These are phyloP conservation scores for Brettanomyces naardenensis DNA, from an alignment of 805 yeast genomes.

Conservation along the genomic window DNA sequence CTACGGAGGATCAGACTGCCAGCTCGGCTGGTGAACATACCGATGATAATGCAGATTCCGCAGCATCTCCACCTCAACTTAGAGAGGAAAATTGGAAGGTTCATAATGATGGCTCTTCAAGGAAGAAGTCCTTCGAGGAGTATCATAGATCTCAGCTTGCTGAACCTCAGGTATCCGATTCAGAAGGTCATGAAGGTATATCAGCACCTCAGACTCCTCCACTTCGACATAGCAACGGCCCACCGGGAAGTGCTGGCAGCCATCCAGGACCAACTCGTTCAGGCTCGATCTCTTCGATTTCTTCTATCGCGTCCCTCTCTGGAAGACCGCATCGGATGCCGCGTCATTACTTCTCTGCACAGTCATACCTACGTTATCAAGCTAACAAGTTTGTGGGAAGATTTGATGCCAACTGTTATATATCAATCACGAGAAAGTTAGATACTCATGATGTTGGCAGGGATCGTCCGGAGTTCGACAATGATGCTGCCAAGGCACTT, in stretches of 20 bases:
- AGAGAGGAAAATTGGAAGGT: constrained; percentile 70
- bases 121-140: constrained; percentile 21
- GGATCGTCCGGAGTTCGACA: constrained; percentile 42
- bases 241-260: too few species aligned
- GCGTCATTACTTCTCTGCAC: constrained; percentile 82
- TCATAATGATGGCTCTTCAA: constrained; percentile 71
- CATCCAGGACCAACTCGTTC: neutral
- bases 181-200: too few species aligned
- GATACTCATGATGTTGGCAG: constrained; percentile 94
- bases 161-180: constrained; percentile 23
- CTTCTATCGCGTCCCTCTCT: constrained; percentile 11
- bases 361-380: constrained; percentile 88
- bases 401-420: constrained; percentile 95
- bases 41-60: constrained; percentile 10
- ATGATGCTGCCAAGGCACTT: constrained; percentile 43
- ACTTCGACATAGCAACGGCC: too few species aligned
- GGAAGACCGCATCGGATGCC: constrained; percentile 30
- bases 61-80: constrained; percentile 21
- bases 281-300: neutral
- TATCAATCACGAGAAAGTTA: constrained; percentile 83
- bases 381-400: constrained; percentile 83
- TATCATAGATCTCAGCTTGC: constrained; percentile 22
- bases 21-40: constrained; percentile 11
- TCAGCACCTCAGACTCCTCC: constrained; percentile 1
- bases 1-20: constrained; percentile 1